These are phyloP conservation scores for Ophiostoma pallidulum DNA, from an alignment of 2,329 filamentous ascomycete genomes.

Conservation along the genomic window DNA sequence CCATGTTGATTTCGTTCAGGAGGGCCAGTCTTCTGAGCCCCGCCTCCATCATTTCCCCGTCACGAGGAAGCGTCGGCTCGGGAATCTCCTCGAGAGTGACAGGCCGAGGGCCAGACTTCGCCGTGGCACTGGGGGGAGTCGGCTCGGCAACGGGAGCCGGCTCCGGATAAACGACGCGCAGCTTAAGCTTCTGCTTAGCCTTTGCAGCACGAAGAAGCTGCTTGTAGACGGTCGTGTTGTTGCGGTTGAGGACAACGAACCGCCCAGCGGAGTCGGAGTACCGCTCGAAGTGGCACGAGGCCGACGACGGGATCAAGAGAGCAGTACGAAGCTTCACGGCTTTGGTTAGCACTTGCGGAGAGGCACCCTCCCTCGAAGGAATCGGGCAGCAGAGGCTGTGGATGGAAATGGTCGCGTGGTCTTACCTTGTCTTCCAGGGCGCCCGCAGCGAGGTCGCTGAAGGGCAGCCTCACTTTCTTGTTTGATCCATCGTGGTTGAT, in stretches of 20 bases:
- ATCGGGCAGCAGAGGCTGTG: conserved; percentile 64
- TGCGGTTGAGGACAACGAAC: conserved; percentile 69
- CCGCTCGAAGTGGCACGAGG: conserved; percentile 67
- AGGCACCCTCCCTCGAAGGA: conserved; percentile 81
- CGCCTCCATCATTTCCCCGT: too few species aligned
- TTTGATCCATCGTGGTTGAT: conserved; percentile 65
- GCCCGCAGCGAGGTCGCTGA: conserved; percentile 69
- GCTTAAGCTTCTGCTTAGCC: conserved; percentile 93
- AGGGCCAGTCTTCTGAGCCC: too few species aligned
- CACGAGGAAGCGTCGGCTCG: conserved; percentile 25
- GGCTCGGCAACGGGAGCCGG: too few species aligned
- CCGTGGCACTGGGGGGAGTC: neutral
- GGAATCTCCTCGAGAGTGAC: conserved; percentile 43
- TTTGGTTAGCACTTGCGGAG: conserved; percentile 6
- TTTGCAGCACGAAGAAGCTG: conserved; percentile 94
- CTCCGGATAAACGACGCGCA: conserved; percentile 50
- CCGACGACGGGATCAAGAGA: conserved; percentile 54
- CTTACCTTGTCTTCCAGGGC: conserved; percentile 79
- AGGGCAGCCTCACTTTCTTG: conserved; percentile 79
- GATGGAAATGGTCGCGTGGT: conserved; percentile 55
- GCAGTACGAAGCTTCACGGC: conserved; percentile 54
- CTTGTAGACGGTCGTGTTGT: conserved; percentile 81
- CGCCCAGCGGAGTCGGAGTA: conserved; percentile 86
- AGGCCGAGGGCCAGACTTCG: conserved; percentile 13
- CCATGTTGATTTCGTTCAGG: too few species aligned